Base-by-base conservation (phyloP, 805 yeast species). In the Torulaspora indica region DNA sequence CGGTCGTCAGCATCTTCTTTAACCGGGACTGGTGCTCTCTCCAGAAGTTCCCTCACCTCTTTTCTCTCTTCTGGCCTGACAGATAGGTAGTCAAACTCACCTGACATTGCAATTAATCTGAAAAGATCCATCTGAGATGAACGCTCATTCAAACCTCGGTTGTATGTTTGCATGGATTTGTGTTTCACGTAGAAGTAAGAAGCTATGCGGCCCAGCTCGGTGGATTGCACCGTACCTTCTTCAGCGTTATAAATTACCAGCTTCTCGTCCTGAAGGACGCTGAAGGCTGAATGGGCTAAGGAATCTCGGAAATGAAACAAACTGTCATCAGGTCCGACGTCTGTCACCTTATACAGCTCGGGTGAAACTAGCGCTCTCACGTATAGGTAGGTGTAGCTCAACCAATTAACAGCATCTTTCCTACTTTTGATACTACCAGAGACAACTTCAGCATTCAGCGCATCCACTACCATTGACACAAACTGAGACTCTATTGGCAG, bases 401-500 rank as follows among this genome's bases (percentile, higher is more conserved):
- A 63, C 98, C 98, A 91, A 4, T 73, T 69, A 3, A 81, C 72
- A n/a, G 85, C 95, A 30, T 85, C 91, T 0, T 73, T 71, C 25
- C 82, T 61, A 1, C 72, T 64, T 30, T 66, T 68, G 1, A 91
- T 75, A 1, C 81, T 72, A 0, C 96, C 96, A 3, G 78, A 60
- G 3, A 81, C 95, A 36, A 91, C 71, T 58, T 91, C 98, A 0
- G 98, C 97, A 66, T 91, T 91, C 35, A 91, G 52, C 45, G 69
- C 76, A 62, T 90, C 96, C 0, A 83, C 80, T 18, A 91, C 57
- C 49, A 73, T 78, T 13, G 81, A 66, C 69, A 86, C 76, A 45
- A 91, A 63, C 59, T 88, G 95, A 2, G 96, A 86, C 64, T 91
- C 97, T 42, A 91, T 91, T 0, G 97, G 96, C 12, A 91, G 67